Evolutionary conservation across 192 early-diverging fungal genomes (phyloP).

Genomic region (Powellomyces hirtus): DNA sequence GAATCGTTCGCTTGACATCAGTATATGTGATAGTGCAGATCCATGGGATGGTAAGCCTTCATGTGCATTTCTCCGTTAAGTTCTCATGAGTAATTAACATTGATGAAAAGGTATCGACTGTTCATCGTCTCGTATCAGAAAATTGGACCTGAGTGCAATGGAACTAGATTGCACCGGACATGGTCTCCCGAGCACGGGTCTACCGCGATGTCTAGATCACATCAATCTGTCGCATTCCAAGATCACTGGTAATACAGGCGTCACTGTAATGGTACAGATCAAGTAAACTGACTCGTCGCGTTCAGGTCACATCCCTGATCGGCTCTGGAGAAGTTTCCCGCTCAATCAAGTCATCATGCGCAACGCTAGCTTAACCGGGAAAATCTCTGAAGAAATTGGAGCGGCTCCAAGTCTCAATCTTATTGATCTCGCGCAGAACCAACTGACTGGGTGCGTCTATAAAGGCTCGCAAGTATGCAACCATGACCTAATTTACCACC

Average conservation of each 20-base stretch:
- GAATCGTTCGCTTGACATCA: constrained; percentile 3
- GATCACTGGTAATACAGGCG: neutral
- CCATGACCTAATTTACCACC: no score
- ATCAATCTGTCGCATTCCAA: neutral
- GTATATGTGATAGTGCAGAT: neutral
- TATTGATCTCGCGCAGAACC: constrained; percentile 4
- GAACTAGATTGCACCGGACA: constrained; percentile 21
- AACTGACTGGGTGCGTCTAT: constrained; percentile 19
- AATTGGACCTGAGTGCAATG: constrained; percentile 11
- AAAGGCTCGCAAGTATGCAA: no score
- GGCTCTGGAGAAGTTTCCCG: neutral
- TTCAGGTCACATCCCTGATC: constrained; percentile 5
- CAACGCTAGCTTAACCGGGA: neutral
- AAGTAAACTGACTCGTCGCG: no score
- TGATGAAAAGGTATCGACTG: constrained; percentile 6
- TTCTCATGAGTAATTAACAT: no score
- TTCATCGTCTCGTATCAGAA: neutral
- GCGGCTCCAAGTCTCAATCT: constrained; percentile 9
- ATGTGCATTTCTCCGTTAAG: no score
- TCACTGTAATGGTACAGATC: no score
- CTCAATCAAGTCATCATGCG: constrained; percentile 4
- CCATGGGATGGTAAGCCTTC: no score
- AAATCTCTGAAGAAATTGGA: neutral
- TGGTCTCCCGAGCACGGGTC: neutral
- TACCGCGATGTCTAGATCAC: constrained; percentile 9